Evolutionary conservation across 75 land plant species (phyloP).

Genomic region (Selaginella moellendorffii): DNA sequence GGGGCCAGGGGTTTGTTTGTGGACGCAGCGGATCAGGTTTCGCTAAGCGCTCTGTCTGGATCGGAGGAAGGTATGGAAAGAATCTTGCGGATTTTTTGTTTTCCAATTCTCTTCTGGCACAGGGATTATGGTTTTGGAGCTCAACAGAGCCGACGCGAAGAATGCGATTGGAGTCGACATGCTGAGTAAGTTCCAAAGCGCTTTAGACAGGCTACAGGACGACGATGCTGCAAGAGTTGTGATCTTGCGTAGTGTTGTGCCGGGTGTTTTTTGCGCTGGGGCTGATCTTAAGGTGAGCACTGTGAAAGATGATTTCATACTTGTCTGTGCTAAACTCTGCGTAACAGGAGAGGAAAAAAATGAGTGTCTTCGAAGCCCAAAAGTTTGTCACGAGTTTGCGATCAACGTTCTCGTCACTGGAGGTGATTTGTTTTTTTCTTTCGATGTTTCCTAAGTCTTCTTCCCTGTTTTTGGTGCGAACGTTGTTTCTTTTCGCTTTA

Average conservation of each 20-base stretch:
- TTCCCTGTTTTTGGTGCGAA: constrained; percentile 22
- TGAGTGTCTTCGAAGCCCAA: constrained; percentile 58
- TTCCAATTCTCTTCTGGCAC: background rate
- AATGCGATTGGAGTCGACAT: constrained; percentile 78
- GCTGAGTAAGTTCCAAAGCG: constrained; percentile 40
- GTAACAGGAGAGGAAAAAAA: constrained; percentile 61
- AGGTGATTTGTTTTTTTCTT: constrained; percentile 13
- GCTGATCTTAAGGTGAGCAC: constrained; percentile 85
- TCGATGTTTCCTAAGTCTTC: background rate
- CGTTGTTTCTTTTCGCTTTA: constrained; percentile 4
- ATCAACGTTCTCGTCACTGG: constrained; percentile 40
- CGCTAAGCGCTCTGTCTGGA: constrained; percentile 11
- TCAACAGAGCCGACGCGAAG: constrained; percentile 62
- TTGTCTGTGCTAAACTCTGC: background rate
- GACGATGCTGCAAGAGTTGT: constrained; percentile 52
- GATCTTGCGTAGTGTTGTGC: constrained; percentile 58
- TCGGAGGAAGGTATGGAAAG: constrained; percentile 15
- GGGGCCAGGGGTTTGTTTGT: constrained; percentile 1
- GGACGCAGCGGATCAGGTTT: constrained; percentile 16
- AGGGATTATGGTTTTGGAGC: constrained; percentile 64
- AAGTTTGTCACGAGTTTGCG: constrained; percentile 59
- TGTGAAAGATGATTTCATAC: background rate
- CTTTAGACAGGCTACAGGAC: constrained; percentile 36
- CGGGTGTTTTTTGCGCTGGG: constrained; percentile 87
- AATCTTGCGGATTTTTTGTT: background rate